Conservation (phyloP, 257 asterid genomes). For the Penstemon eatonii region DNA sequence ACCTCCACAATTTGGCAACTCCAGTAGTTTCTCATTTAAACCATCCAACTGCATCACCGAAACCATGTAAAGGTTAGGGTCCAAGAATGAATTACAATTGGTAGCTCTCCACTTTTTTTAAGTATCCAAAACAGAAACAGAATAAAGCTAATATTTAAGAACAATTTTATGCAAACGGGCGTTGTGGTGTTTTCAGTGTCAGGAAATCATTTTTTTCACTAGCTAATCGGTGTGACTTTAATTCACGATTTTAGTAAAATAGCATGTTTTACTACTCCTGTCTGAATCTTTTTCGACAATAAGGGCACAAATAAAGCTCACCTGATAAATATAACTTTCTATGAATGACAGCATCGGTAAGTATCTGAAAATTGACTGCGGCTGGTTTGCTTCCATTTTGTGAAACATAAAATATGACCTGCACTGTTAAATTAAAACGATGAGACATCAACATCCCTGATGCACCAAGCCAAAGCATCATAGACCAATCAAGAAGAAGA, state of each 20-base stretch:
- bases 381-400: conserved; percentile 64
- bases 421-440: conserved; percentile 52
- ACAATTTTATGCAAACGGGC: not conserved
- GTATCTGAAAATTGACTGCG: conserved; percentile 62
- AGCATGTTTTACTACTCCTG: not conserved
- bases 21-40: conserved; percentile 68
- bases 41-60: conserved; percentile 69
- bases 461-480: conserved; percentile 16
- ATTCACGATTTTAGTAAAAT: not conserved
- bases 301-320: conserved; percentile 22
- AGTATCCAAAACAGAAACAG: not conserved
- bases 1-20: conserved; percentile 38
- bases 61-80: conserved; percentile 30
- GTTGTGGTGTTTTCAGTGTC: not conserved
- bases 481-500: conserved; percentile 11
- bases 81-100: conserved; percentile 9
- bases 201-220: not conserved
- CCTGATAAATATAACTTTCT: conserved; percentile 96
- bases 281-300: conserved; percentile 5
- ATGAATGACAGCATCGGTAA: conserved; percentile 86
- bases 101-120: conserved; percentile 8
- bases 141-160: not conserved
- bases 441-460: conserved; percentile 15
- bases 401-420: conserved; percentile 96
- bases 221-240: not conserved